Base-by-base conservation (phyloP, 2,329 filamentous ascomycete species). In the Fusarium proliferatum region DNA sequence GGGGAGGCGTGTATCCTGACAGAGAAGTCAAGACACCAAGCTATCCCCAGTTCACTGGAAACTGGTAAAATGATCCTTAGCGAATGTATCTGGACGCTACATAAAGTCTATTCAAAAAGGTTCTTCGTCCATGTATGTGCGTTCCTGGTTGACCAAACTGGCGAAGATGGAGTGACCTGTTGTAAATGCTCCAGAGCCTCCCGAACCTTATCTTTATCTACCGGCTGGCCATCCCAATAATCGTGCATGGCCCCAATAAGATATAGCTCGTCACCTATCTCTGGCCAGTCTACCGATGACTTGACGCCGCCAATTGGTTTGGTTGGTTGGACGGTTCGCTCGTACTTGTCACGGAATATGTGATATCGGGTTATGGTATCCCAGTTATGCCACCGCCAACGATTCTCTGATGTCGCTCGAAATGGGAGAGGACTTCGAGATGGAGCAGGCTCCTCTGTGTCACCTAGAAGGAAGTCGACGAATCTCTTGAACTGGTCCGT, bases 301-400 rank as follows among this genome's bases (percentile, higher is more conserved):
- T n/a, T 16, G 23, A 49, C 3, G 16, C 10, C 2, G 21, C 19
- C 5, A 4, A 1, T 36, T 6, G 34, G 60, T 16, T 21, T 57
- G 1, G 1, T 34, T 38, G 15, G 57, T 17, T 13, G 10, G 13
- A n/a, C 28, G 4, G 13, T 15, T 26, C 30, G 51, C n/a, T 74
- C 70, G 9, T 58, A 48, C 7, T 28, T 73, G 0, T 74, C 70
- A 1, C 67, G 67, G 36, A 74, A 71, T 38, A 74, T 64, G 43
- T 71, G 59, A 30, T 68, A 49, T 15, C 33, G 6, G 2, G 70
- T 13, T 3, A 73, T 28, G 5, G 66, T 33, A 16, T 73, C 38
- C 19, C 49, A 73, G 1, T 5, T 11, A 28, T 52, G 30, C 70
- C 71, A 73, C 8, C 71, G 67, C 36, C 61, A 65, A 15, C 34